These are phyloP conservation scores for Naganishia friedmannii DNA, from an alignment of 768 basidiomycete species.

Conservation along the genomic window DNA sequence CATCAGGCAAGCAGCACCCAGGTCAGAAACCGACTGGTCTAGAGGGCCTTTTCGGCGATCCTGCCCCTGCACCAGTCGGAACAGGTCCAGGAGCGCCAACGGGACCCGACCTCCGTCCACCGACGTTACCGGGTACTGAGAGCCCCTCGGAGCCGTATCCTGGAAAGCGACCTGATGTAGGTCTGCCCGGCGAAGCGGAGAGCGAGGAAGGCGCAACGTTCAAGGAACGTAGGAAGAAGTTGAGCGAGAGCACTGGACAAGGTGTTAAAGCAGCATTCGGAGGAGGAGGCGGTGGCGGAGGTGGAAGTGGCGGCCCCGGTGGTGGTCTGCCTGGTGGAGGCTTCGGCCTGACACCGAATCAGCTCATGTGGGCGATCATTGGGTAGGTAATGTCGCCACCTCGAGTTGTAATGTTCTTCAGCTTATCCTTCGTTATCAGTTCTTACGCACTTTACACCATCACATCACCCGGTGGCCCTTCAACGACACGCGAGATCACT, in stretches of 20 bases:
- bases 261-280: conserved; percentile 41
- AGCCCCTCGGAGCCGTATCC: conserved; percentile 40
- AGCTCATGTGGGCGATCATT: conserved; percentile 43
- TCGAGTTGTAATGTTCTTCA: background rate
- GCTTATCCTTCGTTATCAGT: conserved; percentile 28
- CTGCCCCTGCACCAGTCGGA: conserved; percentile 15
- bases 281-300: conserved; percentile 37
- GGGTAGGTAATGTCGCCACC: conserved; percentile 28
- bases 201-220: conserved; percentile 32
- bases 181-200: conserved; percentile 30
- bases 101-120: conserved; percentile 36
- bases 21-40: conserved; percentile 22
- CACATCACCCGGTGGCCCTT: conserved; percentile 39
- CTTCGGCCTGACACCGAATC: conserved; percentile 47
- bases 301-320: conserved; percentile 39
- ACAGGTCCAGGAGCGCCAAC: conserved; percentile 30
- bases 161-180: conserved; percentile 43
- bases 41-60: conserved; percentile 18
- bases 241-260: conserved; percentile 37
- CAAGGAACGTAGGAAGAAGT: conserved; percentile 36
- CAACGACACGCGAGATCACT: conserved; percentile 76
- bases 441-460: conserved; percentile 45
- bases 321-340: conserved; percentile 36
- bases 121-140: conserved; percentile 41
- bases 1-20: background rate